Base-by-base conservation (phyloP, 2,329 filamentous ascomycete genomes). In the Xylaria sp. region DNA sequence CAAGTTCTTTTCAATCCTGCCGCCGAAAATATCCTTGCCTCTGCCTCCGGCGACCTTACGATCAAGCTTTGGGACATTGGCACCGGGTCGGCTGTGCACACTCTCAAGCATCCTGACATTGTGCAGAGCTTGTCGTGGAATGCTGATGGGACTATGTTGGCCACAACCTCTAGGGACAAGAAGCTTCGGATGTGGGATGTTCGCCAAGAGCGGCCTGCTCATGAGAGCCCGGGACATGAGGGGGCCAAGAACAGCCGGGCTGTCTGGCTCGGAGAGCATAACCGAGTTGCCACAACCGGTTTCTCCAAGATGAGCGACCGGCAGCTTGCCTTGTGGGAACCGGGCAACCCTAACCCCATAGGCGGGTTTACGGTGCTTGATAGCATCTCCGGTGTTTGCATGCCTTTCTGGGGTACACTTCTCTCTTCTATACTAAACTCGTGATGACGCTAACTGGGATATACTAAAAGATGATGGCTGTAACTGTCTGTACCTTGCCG, bases 301-400 rank as follows among this genome's bases (percentile, higher is more conserved):
- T 99, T 99, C 87, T 98, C 94, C 60, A 92, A 91, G 80, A 98
- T 98, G 96, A 98, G 96, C 80, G 96, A 99, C 83, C 91, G 96
- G 63, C 96, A 99, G 81, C 87, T 99, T 75, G 96, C 93, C 63
- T 87, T 99, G 46, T 99, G 96, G 96, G 96, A 99, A 84, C 90
- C 94, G 57, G 92, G 94, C 75, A 91, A 89, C 73, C 89, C 90
- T 44, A 91, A 97, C 76, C 96, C 96, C 58, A 91, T 98, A 76
- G 94, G 93, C 60, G 94, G 94, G 18, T 98, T 98, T 84, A 91
- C 89, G 76, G 92, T 92, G 75, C 88, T 99, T 58, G 96, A 99
- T 82, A 97, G 94, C 56, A 97, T 97, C 77, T 98, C 95, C 55
- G 96, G 96, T 80, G 94, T 99, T 69, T 97, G 94, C 87, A 98